Evolutionary conservation across 345 rosid genomes (phyloP), one percentile per base, ranked within the genome.

Genomic region (Salix dunnii): DNA sequence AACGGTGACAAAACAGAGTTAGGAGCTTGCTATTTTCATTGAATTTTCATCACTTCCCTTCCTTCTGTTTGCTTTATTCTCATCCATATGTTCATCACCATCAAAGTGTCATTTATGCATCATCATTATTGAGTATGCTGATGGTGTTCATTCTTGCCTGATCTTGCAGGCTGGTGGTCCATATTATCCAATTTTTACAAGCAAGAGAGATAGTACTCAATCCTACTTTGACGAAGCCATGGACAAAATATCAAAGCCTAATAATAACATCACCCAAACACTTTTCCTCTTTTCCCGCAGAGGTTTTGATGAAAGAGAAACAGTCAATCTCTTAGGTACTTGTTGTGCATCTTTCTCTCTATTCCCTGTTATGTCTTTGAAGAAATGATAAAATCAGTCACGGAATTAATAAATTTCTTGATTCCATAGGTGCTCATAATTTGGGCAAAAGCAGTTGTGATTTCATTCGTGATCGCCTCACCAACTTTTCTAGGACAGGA

Each of bases 131-230:
- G n/a, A n/a, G 36, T 5, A 33, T 33, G 36, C 36, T 43, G 16
- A 43, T 43, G 49, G 48, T 43, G 17, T 43, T 70, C 48, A 8
- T 63, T 68, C 31, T 42, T 75, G 17, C 51, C 78, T 55, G 49
- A 38, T 75, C 16, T 76, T 30, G 53, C 79, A 86, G 91, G 80
- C 85, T 51, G 89, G 87, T 69, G 88, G 89, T 35, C 89, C 91
- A 2, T 86, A 79, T 77, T 86, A 88, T 81, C 91, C 91, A 20
- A 83, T 88, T 46, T 78, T 84, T 42, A 88, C 91, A 0, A 89
- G 91, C 70, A 82, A 89, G 71, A 86, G 77, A 74, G 91, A 86
- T 78, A 88, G 91, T 64, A 70, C 31, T 28, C 33, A 49, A 53
- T 88, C 89, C 67, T 74, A 84, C 76, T 86, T 43, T 65, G 13